Evolutionary conservation across 1,139 yeast genomes (phyloP), one percentile per base, ranked within the genome.

Genomic region (Kodamaea ohmeri): DNA sequence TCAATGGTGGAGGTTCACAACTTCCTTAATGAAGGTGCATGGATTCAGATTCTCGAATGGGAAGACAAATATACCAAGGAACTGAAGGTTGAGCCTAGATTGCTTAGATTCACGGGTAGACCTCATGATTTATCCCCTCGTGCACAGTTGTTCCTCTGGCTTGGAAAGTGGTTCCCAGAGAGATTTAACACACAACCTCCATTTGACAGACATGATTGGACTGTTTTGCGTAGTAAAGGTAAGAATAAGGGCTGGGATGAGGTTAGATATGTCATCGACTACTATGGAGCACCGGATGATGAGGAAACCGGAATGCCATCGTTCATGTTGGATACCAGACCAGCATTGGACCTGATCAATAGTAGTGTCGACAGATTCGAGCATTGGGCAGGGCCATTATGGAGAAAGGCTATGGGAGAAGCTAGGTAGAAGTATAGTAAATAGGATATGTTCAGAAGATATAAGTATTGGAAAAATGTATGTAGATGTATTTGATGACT

Each of bases 201-300:
- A 5, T 94, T 94, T 55, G 99, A 94, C 61, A 80, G 98, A 60
- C 99, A 94, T 55, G 99, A 94, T 63, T 94, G 99, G 99, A 86
- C 95, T 3, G 96, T 94, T 6, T 71, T 90, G 51, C 74, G 99
- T 50, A 71, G 67, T 4, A 63, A 46, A 47, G 90, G 86, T 52
- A 42, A 40, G 14, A 71, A 48, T 60, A 45, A 62, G 28, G 71
- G 67, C 4, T 70, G 76, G 76, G 51, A 58, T 24, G 78, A 63
- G 79, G 92, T 60, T 17, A 76, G 98, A 46, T 94, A 94, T 53
- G 95, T 94, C 25, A 89, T 94, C 53, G 99, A 94, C 60, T 94
- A 90, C 61, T 94, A 94, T 58, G 70, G 80, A 14, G 96, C 96
- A 1, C 96, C 96, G 1, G 96, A 94, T 39, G 97, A 87, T 51